phyloP scores from a whole-genome alignment of 768 basidiomycete genomes.

The Saitozyma podzolica region DNA sequence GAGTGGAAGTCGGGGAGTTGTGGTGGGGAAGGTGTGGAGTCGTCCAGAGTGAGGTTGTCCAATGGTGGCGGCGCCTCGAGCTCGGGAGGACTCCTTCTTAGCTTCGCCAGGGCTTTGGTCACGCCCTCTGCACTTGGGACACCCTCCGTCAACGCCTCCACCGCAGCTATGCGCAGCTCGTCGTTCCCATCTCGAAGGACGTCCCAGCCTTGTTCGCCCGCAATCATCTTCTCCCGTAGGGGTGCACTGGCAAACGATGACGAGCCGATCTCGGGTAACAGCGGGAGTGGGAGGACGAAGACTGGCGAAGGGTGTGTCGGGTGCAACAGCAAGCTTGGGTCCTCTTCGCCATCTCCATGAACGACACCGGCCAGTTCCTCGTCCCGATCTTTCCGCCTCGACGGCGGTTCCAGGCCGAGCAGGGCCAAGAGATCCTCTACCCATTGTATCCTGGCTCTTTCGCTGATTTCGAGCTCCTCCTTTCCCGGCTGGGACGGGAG shows the following conservation, averaged over 20 bases:
- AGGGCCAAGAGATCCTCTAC: conserved; percentile 52
- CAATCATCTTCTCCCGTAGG: conserved; percentile 35
- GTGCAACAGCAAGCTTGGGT: conserved; percentile 35
- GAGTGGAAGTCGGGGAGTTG: conserved; percentile 54
- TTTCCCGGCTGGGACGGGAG: conserved; percentile 19
- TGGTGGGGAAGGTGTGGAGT: conserved; percentile 55
- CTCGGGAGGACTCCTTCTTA: conserved; percentile 16
- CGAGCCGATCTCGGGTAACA: conserved; percentile 48
- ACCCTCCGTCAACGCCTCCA: conserved; percentile 1
- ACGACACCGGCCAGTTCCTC: conserved; percentile 3
- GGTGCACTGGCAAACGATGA: conserved; percentile 51
- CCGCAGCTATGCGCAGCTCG: conserved; percentile 47
- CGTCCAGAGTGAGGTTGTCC: conserved; percentile 21
- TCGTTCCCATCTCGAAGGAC: conserved; percentile 69
- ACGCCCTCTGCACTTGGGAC: background rate
- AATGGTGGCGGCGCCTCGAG: conserved; percentile 2
- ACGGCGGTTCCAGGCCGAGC: conserved; percentile 58
- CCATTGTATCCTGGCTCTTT: conserved; percentile 48
- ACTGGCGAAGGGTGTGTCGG: conserved; percentile 62
- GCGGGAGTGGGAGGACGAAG: conserved; percentile 60
- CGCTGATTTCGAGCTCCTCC: conserved; percentile 34
- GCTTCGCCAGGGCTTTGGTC: conserved; percentile 18
- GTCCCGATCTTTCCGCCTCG: conserved; percentile 34
- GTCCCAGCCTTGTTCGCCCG: conserved; percentile 8
- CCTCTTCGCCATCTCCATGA: conserved; percentile 26